phyloP scores from a whole-genome alignment of 2,329 filamentous ascomycete species.

The Rasamsonia emersonii region DNA sequence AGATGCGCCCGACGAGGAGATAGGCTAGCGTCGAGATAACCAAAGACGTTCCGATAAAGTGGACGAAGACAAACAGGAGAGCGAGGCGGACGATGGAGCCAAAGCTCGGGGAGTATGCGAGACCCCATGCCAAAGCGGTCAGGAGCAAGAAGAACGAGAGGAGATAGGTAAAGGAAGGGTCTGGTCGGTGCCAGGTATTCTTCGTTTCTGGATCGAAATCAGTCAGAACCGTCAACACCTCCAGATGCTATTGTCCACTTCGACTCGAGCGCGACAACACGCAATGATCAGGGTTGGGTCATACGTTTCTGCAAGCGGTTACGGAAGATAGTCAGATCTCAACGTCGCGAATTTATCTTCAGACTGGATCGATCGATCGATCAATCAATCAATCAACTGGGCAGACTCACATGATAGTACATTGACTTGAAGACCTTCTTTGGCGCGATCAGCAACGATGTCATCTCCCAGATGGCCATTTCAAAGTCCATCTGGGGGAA shows the following conservation, averaged over 20 bases:
- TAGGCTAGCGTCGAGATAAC: conserved; percentile 55
- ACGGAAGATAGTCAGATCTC: too few species aligned
- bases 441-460: conserved; percentile 56
- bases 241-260: too few species aligned
- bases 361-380: too few species aligned
- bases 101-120: conserved; percentile 44
- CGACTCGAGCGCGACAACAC: too few species aligned
- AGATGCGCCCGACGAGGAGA: conserved; percentile 53
- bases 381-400: too few species aligned
- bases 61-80: conserved; percentile 44
- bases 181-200: conserved; percentile 61
- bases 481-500: conserved; percentile 69
- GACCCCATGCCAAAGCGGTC: conserved; percentile 49
- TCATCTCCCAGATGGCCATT: conserved; percentile 67
- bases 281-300: too few species aligned
- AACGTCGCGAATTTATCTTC: conserved; percentile 3
- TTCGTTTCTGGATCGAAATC: conserved; percentile 48
- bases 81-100: conserved; percentile 39
- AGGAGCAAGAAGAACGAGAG: conserved; percentile 57
- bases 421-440: conserved; percentile 65
- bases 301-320: conserved; percentile 32
- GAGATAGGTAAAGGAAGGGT: conserved; percentile 62
- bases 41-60: conserved; percentile 55
- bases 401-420: conserved; percentile 54
- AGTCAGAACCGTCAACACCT: conserved; percentile 3